Evolutionary conservation across 1,284 basidiomycete species (phyloP), one percentile per base, ranked within the genome.

Genomic region (Agroathelia rolfsii): DNA sequence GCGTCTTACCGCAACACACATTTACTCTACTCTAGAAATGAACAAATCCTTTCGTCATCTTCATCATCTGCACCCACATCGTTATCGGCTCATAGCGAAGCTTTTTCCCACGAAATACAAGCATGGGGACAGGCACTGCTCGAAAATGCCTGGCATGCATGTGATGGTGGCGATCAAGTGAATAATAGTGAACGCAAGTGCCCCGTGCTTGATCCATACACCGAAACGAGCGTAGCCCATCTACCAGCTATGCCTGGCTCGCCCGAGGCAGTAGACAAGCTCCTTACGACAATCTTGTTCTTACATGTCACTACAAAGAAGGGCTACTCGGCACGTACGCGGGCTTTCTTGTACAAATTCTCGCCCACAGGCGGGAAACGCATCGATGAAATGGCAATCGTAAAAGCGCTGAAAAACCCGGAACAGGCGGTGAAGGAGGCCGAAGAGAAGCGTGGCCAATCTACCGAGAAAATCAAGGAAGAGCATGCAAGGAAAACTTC

Each of bases 291-390:
- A 6, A 61, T 70, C 24, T 55, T 73, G 16, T 66, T 75, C 42
- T 48, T 74, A 8, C 58, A 69, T 32, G 56, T 74, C 41, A 66
- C 69, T 8, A 50, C 58, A 15, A 49, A 59, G 2, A 69, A 66
- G 37, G 51, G 57, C 28, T 75, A 72, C 42, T 72, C 71, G 11
- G 63, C 70, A 0, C 62, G 62, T n/a, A 70, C 69, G 10, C 60
- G 71, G 21, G 44, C 61, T 2, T 73, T 74, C 48, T 48, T 76
- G 9, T 52, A 52, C 17, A 49, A 46, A 3, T 52, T 72, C 28
- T 58, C 51, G 3, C 35, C 51, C 6, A n/a, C n/a, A n/a, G n/a
- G n/a, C n/a, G n/a, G n/a, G n/a, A n/a, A n/a, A n/a, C n/a, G n/a
- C n/a, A 36, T 68, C 3, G 64, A 73, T 40, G 72, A 76, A 44